Conservation (phyloP, 2,329 filamentous ascomycete genomes). For the Ilyonectria destructans region DNA sequence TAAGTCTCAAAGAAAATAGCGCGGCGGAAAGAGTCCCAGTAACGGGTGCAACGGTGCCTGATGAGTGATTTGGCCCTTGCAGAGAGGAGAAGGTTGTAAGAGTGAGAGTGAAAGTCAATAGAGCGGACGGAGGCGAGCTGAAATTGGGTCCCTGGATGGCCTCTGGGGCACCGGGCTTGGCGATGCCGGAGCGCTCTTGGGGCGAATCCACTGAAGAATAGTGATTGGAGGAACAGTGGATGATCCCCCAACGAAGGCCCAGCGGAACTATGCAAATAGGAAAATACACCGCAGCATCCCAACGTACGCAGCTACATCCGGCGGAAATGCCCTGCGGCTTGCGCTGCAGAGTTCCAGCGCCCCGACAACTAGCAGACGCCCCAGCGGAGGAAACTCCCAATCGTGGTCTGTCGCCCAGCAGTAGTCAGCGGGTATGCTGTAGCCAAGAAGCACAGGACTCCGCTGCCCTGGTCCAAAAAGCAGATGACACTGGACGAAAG, state of each 20-base stretch:
- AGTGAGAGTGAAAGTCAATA: conserved; percentile 9
- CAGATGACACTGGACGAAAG: conserved; percentile 21
- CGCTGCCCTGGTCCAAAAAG: not conserved
- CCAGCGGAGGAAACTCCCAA: not conserved
- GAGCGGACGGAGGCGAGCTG: conserved; percentile 24
- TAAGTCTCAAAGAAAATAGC: not conserved
- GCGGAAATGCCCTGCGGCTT: not conserved
- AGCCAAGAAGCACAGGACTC: conserved; percentile 8
- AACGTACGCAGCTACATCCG: not conserved
- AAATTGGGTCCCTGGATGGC: conserved; percentile 31
- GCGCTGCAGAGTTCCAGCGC: not conserved
- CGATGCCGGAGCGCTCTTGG: conserved; percentile 10
- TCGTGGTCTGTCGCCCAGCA: conserved; percentile 6
- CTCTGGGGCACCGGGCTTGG: conserved; percentile 22
- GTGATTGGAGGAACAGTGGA: conserved; percentile 22
- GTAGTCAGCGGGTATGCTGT: conserved; percentile 10
- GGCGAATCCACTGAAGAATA: conserved; percentile 23
- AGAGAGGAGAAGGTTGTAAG: conserved; percentile 6
- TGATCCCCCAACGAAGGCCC: conserved; percentile 21
- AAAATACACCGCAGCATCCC: conserved; percentile 17
- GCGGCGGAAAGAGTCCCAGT: not conserved
- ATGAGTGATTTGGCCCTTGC: conserved; percentile 19
- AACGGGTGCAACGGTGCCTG: conserved; percentile 7
- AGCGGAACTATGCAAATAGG: conserved; percentile 19
- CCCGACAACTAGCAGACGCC: not conserved